Conservation (phyloP, 345 rosid species). For the Eucalyptus marginata region DNA sequence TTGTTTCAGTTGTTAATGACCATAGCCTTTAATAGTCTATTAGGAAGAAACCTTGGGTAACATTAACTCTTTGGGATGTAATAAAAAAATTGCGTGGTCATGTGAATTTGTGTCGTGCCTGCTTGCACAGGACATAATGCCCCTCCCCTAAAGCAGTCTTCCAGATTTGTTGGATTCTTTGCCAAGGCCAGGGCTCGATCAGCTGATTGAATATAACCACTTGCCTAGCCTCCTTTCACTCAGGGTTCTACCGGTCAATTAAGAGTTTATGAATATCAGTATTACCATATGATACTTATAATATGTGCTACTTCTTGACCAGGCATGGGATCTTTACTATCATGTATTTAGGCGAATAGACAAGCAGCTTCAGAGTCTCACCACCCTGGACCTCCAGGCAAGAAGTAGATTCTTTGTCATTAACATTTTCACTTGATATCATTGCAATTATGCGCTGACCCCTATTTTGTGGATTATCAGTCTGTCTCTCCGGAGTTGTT, state of each 20-base stretch:
- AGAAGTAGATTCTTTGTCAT: neutral
- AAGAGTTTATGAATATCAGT: neutral
- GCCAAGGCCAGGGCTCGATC: neutral
- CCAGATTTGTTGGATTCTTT: neutral
- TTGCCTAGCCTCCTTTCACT: neutral
- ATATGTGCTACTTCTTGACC: constrained; percentile 8
- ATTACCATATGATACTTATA: neutral
- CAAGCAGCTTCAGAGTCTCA: constrained; percentile 88
- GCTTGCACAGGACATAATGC: neutral
- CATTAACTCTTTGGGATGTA: neutral
- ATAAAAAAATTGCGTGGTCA: neutral
- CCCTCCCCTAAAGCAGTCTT: neutral
- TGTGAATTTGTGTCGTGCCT: neutral
- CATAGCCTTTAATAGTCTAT: neutral
- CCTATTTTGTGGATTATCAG: constrained; percentile 15
- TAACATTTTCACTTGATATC: neutral
- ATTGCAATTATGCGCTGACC: neutral
- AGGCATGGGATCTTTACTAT: constrained; percentile 99
- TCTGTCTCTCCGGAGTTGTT: constrained; percentile 95
- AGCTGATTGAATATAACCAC: neutral
- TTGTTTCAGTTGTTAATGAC: neutral
- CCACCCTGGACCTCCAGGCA: constrained; percentile 89
- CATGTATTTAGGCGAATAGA: constrained; percentile 94
- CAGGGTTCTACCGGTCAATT: neutral
- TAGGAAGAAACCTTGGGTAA: neutral